These are phyloP conservation scores for Moesziomyces sp. DNA, from an alignment of 1,284 basidiomycete species.

Conservation along the genomic window DNA sequence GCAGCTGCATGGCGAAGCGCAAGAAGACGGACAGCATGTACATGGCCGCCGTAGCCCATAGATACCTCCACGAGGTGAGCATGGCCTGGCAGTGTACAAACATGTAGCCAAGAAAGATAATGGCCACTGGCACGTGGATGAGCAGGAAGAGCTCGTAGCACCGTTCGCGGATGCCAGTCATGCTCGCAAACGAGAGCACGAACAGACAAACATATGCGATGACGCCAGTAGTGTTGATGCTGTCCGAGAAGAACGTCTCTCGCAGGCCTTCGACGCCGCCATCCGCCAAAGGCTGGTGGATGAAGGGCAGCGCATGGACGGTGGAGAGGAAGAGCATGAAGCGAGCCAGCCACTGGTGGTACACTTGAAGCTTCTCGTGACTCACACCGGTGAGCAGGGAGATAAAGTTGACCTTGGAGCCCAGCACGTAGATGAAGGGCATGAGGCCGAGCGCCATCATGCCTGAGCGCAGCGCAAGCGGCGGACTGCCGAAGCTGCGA, in stretches of 20 bases:
- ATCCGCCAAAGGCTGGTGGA: constrained; percentile 52
- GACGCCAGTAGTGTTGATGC: constrained; percentile 55
- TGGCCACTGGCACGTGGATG: constrained; percentile 52
- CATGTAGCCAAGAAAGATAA: constrained; percentile 58
- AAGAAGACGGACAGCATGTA: constrained; percentile 51
- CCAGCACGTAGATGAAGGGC: constrained; percentile 58
- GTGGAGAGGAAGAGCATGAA: constrained; percentile 59
- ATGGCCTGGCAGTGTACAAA: constrained; percentile 51
- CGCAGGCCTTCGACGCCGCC: constrained; percentile 42
- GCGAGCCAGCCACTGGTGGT: constrained; percentile 60
- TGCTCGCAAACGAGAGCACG: constrained; percentile 52
- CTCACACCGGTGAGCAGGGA: constrained; percentile 55
- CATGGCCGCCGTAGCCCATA: constrained; percentile 48
- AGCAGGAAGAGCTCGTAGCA: constrained; percentile 65
- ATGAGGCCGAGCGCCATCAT: constrained; percentile 59
- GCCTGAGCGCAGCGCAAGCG: constrained; percentile 56
- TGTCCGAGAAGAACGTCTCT: constrained; percentile 39
- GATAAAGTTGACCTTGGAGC: constrained; percentile 62
- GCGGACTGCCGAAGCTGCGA: constrained; percentile 51
- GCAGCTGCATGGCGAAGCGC: constrained; percentile 26
- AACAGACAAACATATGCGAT: constrained; percentile 51
- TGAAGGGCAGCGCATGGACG: constrained; percentile 61
- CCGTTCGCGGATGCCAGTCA: constrained; percentile 48
- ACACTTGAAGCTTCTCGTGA: constrained; percentile 61
- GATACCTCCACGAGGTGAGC: constrained; percentile 47